Conservation (phyloP, 73 alveolate genomes). For the Tetrahymena malaccensis region DNA sequence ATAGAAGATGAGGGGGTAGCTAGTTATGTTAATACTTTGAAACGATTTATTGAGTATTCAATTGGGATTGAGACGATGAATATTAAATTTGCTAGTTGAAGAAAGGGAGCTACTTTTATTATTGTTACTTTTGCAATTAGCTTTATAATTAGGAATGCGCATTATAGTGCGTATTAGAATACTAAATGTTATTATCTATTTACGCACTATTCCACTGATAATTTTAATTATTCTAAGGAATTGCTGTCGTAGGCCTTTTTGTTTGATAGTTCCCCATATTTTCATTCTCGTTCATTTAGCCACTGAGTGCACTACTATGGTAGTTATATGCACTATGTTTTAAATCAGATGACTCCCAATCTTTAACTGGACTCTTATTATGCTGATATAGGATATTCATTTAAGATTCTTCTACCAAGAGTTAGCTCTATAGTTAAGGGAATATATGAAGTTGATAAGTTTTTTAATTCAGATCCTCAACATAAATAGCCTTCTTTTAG, state of each 20-base stretch:
- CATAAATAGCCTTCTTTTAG: background rate
- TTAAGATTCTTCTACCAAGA: background rate
- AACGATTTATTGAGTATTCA: background rate
- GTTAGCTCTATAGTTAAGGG: background rate
- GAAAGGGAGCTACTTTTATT: background rate
- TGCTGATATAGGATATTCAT: background rate
- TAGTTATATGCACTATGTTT: background rate
- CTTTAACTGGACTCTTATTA: background rate
- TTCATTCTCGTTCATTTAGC: background rate
- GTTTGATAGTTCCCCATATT: background rate
- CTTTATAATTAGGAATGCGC: background rate
- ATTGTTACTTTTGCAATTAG: background rate
- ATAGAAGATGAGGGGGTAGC: background rate
- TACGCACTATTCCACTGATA: background rate
- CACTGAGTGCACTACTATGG: background rate
- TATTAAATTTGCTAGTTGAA: background rate
- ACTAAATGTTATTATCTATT: background rate
- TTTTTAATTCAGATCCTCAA: background rate
- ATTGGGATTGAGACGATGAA: background rate
- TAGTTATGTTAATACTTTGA: background rate
- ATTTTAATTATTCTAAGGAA: background rate
- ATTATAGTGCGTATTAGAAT: background rate
- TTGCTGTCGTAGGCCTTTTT: background rate
- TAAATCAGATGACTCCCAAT: background rate
- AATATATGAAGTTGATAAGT: background rate